A percentile compares a stretch with the other conserved stretches of the same genome.
phyloP scores from a whole-genome alignment of 805 yeast species.

The Kockiozyma suomiensis region DNA sequence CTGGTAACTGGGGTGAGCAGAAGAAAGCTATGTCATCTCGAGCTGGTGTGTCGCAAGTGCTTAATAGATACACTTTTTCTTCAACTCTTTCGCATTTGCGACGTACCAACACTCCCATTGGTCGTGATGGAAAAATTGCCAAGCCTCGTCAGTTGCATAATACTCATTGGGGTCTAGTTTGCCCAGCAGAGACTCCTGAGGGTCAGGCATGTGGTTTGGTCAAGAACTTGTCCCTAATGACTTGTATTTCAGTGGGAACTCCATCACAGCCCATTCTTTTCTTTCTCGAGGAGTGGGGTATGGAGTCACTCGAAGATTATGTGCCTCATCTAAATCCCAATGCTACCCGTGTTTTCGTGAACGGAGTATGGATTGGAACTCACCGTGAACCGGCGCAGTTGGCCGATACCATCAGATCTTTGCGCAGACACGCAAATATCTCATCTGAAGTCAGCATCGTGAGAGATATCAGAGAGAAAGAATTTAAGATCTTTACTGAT shows the following conservation, averaged over 20 bases:
- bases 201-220: slow-evolving; percentile 99
- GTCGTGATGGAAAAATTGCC: slow-evolving; percentile 98
- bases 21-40: slow-evolving; percentile 98
- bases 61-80: slow-evolving; percentile 96
- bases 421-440: slow-evolving; percentile 94
- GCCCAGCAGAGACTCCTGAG: slow-evolving; percentile 99
- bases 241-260: slow-evolving; percentile 96
- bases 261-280: slow-evolving; percentile 93
- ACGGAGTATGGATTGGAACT: slow-evolving; percentile 99
- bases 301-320: slow-evolving; percentile 96
- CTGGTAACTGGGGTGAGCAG: slow-evolving; percentile 99
- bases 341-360: slow-evolving; percentile 91
- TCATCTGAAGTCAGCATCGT: slow-evolving; percentile 95
- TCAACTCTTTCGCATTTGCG: slow-evolving; percentile 98
- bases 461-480: slow-evolving; percentile 95
- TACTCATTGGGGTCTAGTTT: slow-evolving; percentile 99
- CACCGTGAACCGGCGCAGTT: slow-evolving; percentile 94
- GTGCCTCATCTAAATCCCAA: slow-evolving; percentile 89
- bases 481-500: slow-evolving; percentile 93
- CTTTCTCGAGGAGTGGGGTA: slow-evolving; percentile 97
- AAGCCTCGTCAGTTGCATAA: slow-evolving; percentile 99
- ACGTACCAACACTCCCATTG: slow-evolving; percentile 98
- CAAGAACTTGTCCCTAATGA: slow-evolving; percentile 92
- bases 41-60: slow-evolving; percentile 99
- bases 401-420: slow-evolving; percentile 84